Evolutionary conservation across 2,329 filamentous ascomycete species (phyloP).

Genomic region (Xylaria sp.): DNA sequence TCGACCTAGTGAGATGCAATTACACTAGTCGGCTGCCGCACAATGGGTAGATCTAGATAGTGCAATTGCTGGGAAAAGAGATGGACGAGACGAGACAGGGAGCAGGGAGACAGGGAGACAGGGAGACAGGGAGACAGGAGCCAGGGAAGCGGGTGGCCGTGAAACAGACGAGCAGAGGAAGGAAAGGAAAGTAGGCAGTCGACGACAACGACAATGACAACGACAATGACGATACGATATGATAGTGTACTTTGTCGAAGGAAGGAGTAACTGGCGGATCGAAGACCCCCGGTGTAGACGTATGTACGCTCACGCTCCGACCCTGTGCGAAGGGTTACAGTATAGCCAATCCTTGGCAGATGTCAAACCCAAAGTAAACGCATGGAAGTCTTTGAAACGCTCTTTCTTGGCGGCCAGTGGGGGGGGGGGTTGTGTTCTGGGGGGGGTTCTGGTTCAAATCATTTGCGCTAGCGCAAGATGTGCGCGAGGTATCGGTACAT

Average conservation of each 20-base stretch:
- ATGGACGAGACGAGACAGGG: background rate
- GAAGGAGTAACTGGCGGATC: background rate
- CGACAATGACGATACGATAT: background rate
- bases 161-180: constrained; percentile 5
- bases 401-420: constrained; percentile 12
- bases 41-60: constrained; percentile 16
- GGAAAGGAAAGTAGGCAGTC: background rate
- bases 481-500: background rate
- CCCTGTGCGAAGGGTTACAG: background rate
- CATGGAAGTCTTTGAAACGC: constrained; percentile 10
- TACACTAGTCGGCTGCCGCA: constrained; percentile 13
- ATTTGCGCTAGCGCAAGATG: background rate
- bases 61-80: constrained; percentile 9
- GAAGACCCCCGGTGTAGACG: background rate
- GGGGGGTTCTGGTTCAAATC: background rate
- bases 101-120: background rate
- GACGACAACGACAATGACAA: background rate
- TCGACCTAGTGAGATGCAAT: constrained; percentile 7
- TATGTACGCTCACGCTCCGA: background rate
- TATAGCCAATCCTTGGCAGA: constrained; percentile 4
- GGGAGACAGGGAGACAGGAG: background rate
- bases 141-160: constrained; percentile 12
- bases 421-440: background rate
- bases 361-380: constrained; percentile 19
- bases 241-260: background rate